A percentile compares a stretch with the other conserved stretches of the same genome.
These are phyloP conservation scores for Stephanocyclus meneghinianus DNA, from an alignment of 352 stramenopile genomes.

Conservation along the genomic window DNA sequence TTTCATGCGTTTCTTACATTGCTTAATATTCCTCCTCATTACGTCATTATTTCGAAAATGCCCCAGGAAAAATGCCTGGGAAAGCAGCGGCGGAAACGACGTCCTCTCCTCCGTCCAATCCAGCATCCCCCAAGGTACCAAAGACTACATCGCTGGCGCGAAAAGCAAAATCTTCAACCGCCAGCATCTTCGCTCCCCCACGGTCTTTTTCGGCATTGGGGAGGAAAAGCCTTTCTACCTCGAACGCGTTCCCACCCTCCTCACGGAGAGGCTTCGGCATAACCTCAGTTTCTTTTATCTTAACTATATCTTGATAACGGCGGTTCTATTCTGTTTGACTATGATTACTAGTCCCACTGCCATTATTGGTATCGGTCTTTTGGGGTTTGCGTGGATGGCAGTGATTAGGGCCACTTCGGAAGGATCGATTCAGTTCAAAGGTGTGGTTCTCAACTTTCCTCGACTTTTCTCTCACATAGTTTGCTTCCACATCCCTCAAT, in stretches of 20 bases:
- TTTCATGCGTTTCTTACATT: background rate
- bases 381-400: constrained; percentile 71
- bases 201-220: constrained; percentile 78
- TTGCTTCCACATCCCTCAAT: background rate
- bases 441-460: constrained; percentile 35
- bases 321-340: constrained; percentile 71
- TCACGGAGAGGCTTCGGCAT: constrained; percentile 70
- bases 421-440: constrained; percentile 60
- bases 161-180: constrained; percentile 69
- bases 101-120: constrained; percentile 54
- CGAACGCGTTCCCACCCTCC: constrained; percentile 64
- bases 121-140: constrained; percentile 70
- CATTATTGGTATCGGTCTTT: constrained; percentile 71
- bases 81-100: constrained; percentile 61
- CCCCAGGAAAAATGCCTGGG: constrained; percentile 77
- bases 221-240: constrained; percentile 82
- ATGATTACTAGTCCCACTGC: constrained; percentile 67
- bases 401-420: constrained; percentile 61
- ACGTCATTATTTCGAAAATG: background rate
- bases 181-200: constrained; percentile 65
- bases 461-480: background rate
- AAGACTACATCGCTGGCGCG: constrained; percentile 60
- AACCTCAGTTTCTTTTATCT: constrained; percentile 82
- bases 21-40: background rate
- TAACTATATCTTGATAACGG: constrained; percentile 76